phyloP scores from a whole-genome alignment of 2,329 filamentous ascomycete species.

The Cercospora nicotianae region DNA sequence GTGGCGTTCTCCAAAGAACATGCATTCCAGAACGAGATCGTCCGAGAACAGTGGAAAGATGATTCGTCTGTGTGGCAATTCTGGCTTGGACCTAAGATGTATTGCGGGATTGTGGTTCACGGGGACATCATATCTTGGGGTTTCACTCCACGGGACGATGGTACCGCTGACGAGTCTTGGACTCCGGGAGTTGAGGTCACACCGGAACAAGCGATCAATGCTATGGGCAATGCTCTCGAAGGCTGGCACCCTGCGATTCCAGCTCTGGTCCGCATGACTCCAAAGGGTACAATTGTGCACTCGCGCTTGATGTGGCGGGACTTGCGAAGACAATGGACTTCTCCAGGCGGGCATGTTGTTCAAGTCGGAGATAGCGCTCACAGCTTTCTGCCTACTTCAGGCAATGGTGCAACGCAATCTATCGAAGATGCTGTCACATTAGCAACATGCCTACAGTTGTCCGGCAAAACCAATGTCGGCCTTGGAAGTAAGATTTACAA shows the following conservation, averaged over 20 bases:
- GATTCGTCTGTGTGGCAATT: conserved; percentile 24
- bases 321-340: conserved; percentile 57
- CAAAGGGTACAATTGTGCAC: conserved; percentile 44
- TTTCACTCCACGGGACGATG: conserved; percentile 52
- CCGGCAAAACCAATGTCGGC: conserved; percentile 44
- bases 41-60: conserved; percentile 41
- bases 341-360: conserved; percentile 51
- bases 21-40: conserved; percentile 52
- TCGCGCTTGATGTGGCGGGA: conserved; percentile 60
- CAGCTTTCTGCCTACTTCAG: conserved; percentile 55
- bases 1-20: conserved; percentile 55
- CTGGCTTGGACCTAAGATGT: conserved; percentile 56
- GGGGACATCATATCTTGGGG: conserved; percentile 58
- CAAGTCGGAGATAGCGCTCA: conserved; percentile 58
- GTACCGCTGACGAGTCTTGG: conserved; percentile 51
- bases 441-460: conserved; percentile 48
- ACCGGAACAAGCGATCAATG: conserved; percentile 17
- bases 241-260: conserved; percentile 50
- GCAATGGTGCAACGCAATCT: conserved; percentile 56
- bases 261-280: conserved; percentile 48
- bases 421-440: conserved; percentile 54
- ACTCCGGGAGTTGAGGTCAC: conserved; percentile 45
- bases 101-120: conserved; percentile 54
- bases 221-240: conserved; percentile 42
- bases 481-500: conserved; percentile 30